These are phyloP conservation scores for Macrolepiota dolichaula DNA, from an alignment of 768 basidiomycete species.

Conservation along the genomic window DNA sequence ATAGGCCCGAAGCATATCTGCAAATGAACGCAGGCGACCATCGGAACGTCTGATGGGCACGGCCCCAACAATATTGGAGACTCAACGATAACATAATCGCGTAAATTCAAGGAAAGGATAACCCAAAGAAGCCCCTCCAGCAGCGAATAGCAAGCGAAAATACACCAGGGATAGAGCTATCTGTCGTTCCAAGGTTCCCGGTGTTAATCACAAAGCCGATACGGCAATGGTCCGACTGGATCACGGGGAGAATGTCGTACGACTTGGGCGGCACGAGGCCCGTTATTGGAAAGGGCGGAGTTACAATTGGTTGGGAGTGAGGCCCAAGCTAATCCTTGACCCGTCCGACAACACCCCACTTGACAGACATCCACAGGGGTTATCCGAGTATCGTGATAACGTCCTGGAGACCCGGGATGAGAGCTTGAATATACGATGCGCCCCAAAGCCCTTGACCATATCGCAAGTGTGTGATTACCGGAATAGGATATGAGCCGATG, in stretches of 20 bases:
- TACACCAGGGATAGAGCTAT: neutral
- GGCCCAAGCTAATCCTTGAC: neutral
- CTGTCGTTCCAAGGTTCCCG: neutral
- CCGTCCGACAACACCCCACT: neutral
- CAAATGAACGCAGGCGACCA: conserved; percentile 1
- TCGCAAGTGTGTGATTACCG: neutral
- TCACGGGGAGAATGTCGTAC: conserved; percentile 7
- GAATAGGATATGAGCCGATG: neutral
- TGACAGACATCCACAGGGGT: no score
- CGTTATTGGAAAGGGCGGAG: neutral
- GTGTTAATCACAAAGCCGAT: neutral
- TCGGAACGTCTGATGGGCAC: neutral
- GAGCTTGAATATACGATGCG: neutral
- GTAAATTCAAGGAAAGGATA: neutral
- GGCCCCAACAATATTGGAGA: conserved; percentile 1
- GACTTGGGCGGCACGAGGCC: conserved; percentile 7
- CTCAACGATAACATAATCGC: neutral
- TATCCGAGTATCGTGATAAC: no score
- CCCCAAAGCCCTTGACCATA: neutral
- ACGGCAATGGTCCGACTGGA: conserved; percentile 10
- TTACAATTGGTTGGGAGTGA: conserved; percentile 1
- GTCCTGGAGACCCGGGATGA: no score
- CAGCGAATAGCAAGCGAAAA: neutral
- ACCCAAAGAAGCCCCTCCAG: neutral
- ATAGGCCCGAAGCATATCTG: no score